Percentiles rank a stretch among this genome's conserved stretches.
Conservation (phyloP, 2,329 filamentous ascomycete species). For the Huntiella omanensis region DNA sequence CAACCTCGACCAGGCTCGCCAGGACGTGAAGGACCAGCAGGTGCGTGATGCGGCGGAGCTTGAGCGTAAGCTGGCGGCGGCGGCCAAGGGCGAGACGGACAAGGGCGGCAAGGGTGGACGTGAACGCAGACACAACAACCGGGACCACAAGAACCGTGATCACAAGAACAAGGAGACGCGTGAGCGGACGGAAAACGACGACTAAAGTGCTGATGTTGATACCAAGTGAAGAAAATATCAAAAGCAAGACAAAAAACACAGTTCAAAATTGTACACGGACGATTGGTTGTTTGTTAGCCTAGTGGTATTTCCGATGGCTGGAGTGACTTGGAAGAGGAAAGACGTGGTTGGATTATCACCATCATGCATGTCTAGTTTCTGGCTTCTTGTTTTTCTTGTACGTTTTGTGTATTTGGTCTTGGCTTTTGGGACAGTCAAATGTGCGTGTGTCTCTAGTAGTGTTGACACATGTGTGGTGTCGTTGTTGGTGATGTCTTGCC, state of each 20-base stretch:
- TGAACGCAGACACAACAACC: conserved; percentile 17
- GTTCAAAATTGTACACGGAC: no score
- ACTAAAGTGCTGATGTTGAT: conserved; percentile 21
- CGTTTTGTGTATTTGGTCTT: background rate
- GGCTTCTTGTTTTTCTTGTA: background rate
- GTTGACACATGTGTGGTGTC: no score
- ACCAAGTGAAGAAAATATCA: conserved; percentile 4
- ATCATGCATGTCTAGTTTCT: background rate
- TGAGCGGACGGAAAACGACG: conserved; percentile 37
- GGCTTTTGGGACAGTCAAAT: no score
- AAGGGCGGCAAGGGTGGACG: conserved; percentile 15
- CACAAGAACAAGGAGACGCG: conserved; percentile 18
- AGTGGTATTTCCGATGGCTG: background rate
- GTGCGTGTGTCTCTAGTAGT: no score
- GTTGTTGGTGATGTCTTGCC: no score
- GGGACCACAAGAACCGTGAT: conserved; percentile 13
- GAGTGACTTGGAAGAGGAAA: background rate
- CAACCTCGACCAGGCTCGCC: conserved; percentile 64
- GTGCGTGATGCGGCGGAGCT: conserved; percentile 58
- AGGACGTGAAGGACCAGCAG: conserved; percentile 55
- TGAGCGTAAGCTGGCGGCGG: conserved; percentile 43
- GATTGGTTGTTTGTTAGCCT: no score
- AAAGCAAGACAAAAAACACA: background rate
- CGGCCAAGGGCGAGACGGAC: conserved; percentile 18
- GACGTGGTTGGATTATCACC: no score